Percentiles rank a stretch among this genome's conserved stretches.
Conservation (phyloP, 805 yeast genomes). For the Metschnikowia cubensis region DNA sequence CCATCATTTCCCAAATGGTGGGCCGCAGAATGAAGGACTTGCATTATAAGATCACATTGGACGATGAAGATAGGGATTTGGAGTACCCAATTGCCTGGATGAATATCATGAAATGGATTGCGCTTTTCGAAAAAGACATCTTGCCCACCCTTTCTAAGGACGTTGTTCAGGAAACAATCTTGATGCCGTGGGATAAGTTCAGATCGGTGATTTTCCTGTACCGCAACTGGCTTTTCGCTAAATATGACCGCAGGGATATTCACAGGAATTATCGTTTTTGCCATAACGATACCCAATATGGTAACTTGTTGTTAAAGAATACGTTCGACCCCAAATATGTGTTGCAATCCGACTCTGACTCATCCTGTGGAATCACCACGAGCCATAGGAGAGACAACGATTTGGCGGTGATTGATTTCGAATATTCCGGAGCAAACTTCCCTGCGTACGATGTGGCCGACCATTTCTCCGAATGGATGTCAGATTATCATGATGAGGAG, state of each 20-base stretch:
- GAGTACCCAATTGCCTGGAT: conserved; percentile 68
- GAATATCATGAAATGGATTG: conserved; percentile 68
- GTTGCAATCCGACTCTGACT: conserved; percentile 15
- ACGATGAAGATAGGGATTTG: conserved; percentile 46
- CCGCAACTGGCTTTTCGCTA: conserved; percentile 54
- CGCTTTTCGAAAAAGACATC: conserved; percentile 40
- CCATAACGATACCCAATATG: conserved; percentile 96
- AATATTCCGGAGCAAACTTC: conserved; percentile 86
- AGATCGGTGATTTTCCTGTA: conserved; percentile 48
- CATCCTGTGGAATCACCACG: conserved; percentile 19
- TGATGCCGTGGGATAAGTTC: conserved; percentile 49
- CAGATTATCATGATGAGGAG: conserved; percentile 71
- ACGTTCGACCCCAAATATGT: conserved; percentile 50
- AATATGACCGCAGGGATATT: conserved; percentile 44
- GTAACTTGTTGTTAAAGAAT: conserved; percentile 70
- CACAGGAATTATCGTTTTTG: conserved; percentile 66
- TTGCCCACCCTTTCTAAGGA: conserved; percentile 30
- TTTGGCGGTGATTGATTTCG: conserved; percentile 93
- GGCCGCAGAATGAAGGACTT: conserved; percentile 96
- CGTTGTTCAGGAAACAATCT: conserved; percentile 36
- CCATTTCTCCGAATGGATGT: conserved; percentile 97
- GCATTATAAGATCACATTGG: conserved; percentile 72
- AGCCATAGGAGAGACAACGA: conserved; percentile 39
- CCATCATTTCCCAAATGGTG: conserved; percentile 73
- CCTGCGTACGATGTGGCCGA: conserved; percentile 90